Evolutionary conservation across 371 early-diverging fungal genomes (phyloP).

Genomic region (Actinomucor elegans): DNA sequence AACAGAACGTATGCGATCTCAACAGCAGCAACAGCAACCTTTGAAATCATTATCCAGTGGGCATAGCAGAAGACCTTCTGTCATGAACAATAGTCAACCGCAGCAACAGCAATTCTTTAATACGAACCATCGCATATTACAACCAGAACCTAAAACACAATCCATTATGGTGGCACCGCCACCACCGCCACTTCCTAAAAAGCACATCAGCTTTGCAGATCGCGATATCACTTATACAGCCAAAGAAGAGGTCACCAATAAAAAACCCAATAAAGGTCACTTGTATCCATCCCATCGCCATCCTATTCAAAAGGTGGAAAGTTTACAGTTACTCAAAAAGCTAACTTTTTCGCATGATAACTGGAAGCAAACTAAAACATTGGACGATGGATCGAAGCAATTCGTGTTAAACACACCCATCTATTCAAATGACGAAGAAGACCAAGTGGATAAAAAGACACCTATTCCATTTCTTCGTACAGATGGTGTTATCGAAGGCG

Average conservation of each 20-base stretch:
- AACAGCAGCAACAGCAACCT: conserved; percentile 24
- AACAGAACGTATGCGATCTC: conserved; percentile 46
- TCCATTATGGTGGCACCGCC: neutral
- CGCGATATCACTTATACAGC: conserved; percentile 20
- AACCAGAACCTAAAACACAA: neutral
- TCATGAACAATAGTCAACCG: conserved; percentile 21
- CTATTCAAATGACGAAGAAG: conserved; percentile 3
- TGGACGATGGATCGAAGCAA: conserved; percentile 4
- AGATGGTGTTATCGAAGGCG: conserved; percentile 52
- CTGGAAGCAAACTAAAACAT: conserved; percentile 28
- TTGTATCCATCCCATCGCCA: conserved; percentile 34
- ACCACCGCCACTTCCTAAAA: conserved; percentile 10
- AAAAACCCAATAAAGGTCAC: neutral
- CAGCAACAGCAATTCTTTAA: conserved; percentile 4
- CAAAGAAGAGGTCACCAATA: neutral
- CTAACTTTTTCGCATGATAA: conserved; percentile 28
- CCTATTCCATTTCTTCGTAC: conserved; percentile 44
- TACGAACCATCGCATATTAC: neutral
- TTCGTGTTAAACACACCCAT: conserved; percentile 6
- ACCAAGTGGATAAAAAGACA: neutral
- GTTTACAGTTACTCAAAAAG: conserved; percentile 37
- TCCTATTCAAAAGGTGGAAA: conserved; percentile 24
- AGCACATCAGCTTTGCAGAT: conserved; percentile 39
- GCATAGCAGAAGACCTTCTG: conserved; percentile 31
- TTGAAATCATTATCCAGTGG: conserved; percentile 10